Percentiles rank a stretch among this genome's conserved stretches.
Evolutionary conservation across 2,329 filamentous ascomycete genomes (phyloP).

Genomic region (Lachnellula hyalina): DNA sequence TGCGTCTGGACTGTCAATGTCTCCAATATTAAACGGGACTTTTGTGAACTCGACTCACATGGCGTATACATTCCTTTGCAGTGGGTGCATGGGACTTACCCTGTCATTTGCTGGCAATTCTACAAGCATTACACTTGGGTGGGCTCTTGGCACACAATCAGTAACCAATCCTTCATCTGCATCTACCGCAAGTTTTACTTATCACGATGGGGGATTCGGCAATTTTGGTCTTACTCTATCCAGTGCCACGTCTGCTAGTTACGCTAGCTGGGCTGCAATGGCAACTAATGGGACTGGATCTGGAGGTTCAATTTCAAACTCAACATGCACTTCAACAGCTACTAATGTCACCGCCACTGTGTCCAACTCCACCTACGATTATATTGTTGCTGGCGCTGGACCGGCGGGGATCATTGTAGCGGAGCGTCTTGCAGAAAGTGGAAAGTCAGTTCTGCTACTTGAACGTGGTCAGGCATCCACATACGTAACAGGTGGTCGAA

Average conservation of each 20-base stretch:
- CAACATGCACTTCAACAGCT: conserved; percentile 8
- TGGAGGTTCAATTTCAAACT: conserved; percentile 2
- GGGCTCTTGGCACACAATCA: conserved; percentile 8
- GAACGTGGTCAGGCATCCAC: conserved; percentile 21
- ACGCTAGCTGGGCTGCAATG: conserved; percentile 15
- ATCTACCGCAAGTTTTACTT: conserved; percentile 11
- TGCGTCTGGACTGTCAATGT: conserved; percentile 35
- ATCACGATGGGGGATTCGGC: conserved; percentile 17
- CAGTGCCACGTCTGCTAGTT: conserved; percentile 11
- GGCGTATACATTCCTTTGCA: conserved; percentile 50
- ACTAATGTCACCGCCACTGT: conserved; percentile 15
- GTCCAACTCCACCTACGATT: conserved; percentile 45
- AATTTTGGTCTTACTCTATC: conserved; percentile 14
- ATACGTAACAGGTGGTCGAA: conserved; percentile 18
- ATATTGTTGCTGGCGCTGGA: conserved; percentile 59
- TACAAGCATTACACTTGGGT: conserved; percentile 27
- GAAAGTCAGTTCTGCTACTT: conserved; percentile 42
- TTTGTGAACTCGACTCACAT: conserved; percentile 48
- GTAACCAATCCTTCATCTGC: conserved; percentile 14
- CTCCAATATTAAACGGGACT: conserved; percentile 45
- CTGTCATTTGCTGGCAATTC: conserved; percentile 27
- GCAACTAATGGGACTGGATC: conserved; percentile 6
- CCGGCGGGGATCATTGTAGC: conserved; percentile 54
- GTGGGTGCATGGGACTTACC: conserved; percentile 37
- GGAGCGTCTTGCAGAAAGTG: conserved; percentile 42